Base-by-base conservation (phyloP, 331 rosid species). In the Quercus phellos region DNA sequence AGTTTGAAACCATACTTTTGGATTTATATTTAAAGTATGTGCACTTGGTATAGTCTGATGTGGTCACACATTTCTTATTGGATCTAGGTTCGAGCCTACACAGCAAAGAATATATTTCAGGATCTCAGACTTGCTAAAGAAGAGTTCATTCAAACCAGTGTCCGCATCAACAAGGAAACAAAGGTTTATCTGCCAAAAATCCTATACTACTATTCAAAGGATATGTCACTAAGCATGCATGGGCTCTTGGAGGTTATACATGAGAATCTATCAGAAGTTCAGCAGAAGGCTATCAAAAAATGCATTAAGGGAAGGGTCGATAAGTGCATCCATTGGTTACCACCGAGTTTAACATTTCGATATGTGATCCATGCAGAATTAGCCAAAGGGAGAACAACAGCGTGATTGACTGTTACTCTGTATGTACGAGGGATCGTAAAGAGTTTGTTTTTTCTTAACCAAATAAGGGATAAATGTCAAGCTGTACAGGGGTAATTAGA, bases 31-130 rank as follows among this genome's bases (percentile, higher is more conserved):
- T 18, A 18, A 34, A n/a, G 71, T 2, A 27, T 7, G 6, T 7
- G 71, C 51, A 66, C 8, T 32, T 34, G 43, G 16, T 30, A 32
- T 64, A 17, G 1, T 32, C 70, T 29, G 50, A 30, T 17, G 70
- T 64, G 17, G 38, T 64, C n/a, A 13, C 43, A 32, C 43, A 35
- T 66, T 18, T 66, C 24, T 66, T 66, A 7, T 67, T 56, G 60
- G 35, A 74, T 73, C 63, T 26, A 80, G 84, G 82, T 84, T 64
- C 79, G 87, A 67, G 81, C 56, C 55, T 80, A 84, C 78, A 84
- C 71, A 0, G 84, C 84, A 0, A 42, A 53, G 29, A 56, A 53
- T 46, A 43, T 84, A 80, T 84, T 84, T 74, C 74, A 58, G 71
- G 84, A 84, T 27, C 80, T 84, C 70, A 80, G 72, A 68, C 46